Evolutionary conservation across 768 basidiomycete genomes (phyloP).

Genomic region (Hypholoma sublateritium): DNA sequence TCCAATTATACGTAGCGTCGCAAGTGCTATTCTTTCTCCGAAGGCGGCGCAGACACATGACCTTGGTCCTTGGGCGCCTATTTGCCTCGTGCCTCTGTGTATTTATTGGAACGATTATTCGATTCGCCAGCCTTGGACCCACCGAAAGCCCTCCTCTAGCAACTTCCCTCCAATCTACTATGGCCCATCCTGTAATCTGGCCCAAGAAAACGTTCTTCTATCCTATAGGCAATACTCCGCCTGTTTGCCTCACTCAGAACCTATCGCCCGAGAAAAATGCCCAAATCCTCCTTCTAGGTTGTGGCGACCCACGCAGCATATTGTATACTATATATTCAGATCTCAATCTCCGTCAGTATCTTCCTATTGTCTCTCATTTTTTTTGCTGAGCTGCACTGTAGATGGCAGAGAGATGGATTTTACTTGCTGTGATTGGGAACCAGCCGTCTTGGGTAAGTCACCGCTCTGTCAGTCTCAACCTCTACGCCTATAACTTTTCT

Average conservation of each 20-base stretch:
- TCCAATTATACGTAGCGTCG: too few species aligned
- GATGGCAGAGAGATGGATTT: constrained; percentile 37
- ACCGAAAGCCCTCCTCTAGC: neutral
- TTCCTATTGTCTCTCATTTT: neutral
- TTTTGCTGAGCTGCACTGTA: neutral
- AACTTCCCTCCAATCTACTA: constrained; percentile 8
- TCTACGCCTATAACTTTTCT: neutral
- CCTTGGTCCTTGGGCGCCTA: neutral
- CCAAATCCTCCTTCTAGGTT: constrained; percentile 52
- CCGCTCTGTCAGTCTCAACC: neutral
- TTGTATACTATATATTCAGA: constrained; percentile 46
- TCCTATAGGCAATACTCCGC: constrained; percentile 59
- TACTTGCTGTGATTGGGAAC: constrained; percentile 52
- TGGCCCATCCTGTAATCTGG: constrained; percentile 47
- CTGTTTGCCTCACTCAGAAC: constrained; percentile 46
- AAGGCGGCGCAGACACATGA: neutral
- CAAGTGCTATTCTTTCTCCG: too few species aligned
- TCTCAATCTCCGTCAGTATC: constrained; percentile 20
- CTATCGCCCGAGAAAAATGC: constrained; percentile 48
- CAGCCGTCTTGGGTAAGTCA: constrained; percentile 41
- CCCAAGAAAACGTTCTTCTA: constrained; percentile 51
- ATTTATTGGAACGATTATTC: neutral
- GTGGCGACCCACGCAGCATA: constrained; percentile 56
- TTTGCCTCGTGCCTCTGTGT: neutral
- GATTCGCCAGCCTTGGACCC: neutral